A percentile compares a stretch with the other conserved stretches of the same genome.
phyloP scores from a whole-genome alignment of 2,329 filamentous ascomycete species.

The Decorospora gaudefroyi region DNA sequence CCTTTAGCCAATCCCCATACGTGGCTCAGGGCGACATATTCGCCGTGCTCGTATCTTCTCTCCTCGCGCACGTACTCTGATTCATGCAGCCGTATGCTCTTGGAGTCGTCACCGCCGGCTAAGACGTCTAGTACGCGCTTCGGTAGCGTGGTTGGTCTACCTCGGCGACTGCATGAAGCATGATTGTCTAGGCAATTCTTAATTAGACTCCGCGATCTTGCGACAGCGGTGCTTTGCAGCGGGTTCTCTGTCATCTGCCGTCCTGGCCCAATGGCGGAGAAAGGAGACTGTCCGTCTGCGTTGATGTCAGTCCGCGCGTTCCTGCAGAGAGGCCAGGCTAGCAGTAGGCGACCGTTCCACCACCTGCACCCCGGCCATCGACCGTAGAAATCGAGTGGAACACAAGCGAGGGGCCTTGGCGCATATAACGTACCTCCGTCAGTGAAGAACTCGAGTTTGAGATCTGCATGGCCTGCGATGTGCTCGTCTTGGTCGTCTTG shows the following conservation, averaged over 20 bases:
- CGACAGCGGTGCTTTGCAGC: constrained; percentile 36
- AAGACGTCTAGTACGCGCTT: constrained; percentile 40
- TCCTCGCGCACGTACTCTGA: constrained; percentile 32
- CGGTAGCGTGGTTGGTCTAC: constrained; percentile 32
- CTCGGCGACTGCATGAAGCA: constrained; percentile 32
- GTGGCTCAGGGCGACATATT: constrained; percentile 43
- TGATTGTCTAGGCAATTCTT: constrained; percentile 40
- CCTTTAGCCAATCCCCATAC: constrained; percentile 38
- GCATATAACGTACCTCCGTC: constrained; percentile 38
- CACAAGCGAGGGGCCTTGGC: background rate
- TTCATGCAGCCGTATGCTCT: constrained; percentile 38
- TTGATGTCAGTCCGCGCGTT: constrained; percentile 20
- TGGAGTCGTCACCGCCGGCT: constrained; percentile 34
- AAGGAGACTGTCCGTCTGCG: constrained; percentile 41
- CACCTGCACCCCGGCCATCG: no score
- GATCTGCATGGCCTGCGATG: constrained; percentile 35
- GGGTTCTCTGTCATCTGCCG: constrained; percentile 36
- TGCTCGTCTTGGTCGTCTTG: constrained; percentile 29
- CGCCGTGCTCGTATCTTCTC: constrained; percentile 37
- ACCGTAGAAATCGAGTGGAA: background rate
- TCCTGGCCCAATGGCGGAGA: constrained; percentile 44
- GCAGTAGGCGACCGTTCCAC: constrained; percentile 4
- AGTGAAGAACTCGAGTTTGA: constrained; percentile 46
- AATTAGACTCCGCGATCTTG: constrained; percentile 34
- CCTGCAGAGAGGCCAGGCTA: constrained; percentile 4